A percentile compares a stretch with the other conserved stretches of the same genome.
Evolutionary conservation across 192 early-diverging fungal species (phyloP).

Genomic region (Linnemannia exigua): DNA sequence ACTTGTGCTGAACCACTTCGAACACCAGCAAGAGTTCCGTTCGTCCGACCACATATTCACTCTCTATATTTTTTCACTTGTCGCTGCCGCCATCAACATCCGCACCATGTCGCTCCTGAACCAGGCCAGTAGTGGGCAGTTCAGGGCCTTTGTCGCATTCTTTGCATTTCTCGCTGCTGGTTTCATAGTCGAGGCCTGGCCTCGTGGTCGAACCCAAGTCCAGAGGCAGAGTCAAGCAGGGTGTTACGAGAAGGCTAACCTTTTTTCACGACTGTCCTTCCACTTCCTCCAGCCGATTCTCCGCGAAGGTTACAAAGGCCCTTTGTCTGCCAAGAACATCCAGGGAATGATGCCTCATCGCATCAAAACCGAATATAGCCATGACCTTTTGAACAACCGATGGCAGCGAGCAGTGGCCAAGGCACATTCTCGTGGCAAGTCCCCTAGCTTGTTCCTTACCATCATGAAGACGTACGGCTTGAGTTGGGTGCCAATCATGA

Average conservation of each 20-base stretch:
- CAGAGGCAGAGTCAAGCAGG: conserved; percentile 22
- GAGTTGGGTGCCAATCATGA: conserved; percentile 36
- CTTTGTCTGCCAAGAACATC: conserved; percentile 38
- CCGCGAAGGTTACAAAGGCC: conserved; percentile 39
- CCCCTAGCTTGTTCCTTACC: conserved; percentile 33
- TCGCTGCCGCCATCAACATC: conserved; percentile 46
- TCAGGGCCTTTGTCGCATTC: conserved; percentile 35
- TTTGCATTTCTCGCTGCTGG: conserved; percentile 30
- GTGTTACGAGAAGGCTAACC: conserved; percentile 50
- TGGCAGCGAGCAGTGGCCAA: conserved; percentile 33
- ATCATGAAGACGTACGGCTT: conserved; percentile 26
- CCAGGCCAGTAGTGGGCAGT: conserved; percentile 16
- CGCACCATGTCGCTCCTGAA: conserved; percentile 36
- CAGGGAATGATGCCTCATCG: conserved; percentile 29
- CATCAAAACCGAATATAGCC: conserved; percentile 32
- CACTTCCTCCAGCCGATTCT: conserved; percentile 52
- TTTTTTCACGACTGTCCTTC: conserved; percentile 39
- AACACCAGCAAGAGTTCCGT: conserved; percentile 33
- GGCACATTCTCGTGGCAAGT: conserved; percentile 18
- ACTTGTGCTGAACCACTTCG: conserved; percentile 33
- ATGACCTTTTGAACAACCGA: conserved; percentile 6
- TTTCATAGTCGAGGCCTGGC: conserved; percentile 46
- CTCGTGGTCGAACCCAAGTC: conserved; percentile 32
- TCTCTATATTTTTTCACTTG: conserved; percentile 34
- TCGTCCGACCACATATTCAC: conserved; percentile 33